Base-by-base conservation (phyloP, 2,329 filamentous ascomycete genomes). In the Exophiala sp. region DNA sequence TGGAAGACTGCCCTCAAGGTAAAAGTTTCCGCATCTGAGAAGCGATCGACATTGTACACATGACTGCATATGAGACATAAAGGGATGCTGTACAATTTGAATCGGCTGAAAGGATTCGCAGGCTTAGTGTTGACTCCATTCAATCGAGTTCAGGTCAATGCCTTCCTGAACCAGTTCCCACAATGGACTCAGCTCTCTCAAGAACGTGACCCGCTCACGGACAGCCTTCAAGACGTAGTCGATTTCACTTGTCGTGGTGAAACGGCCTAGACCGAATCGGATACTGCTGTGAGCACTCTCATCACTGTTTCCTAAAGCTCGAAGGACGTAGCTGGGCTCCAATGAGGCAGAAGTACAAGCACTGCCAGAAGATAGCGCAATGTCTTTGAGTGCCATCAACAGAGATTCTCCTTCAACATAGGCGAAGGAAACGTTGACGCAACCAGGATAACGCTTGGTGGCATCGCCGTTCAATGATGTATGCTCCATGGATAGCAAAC, bases 101-200 rank as follows among this genome's bases (percentile, higher is more conserved):
- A 16, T 36, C 9, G 7, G 29, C 18, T 24, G 11, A n/a, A 11
- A 2, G n/a, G 39, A 44, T 11, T 21, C 12, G n/a, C 5, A 20
- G 3, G 24, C 33, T 81, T 78, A 97, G 73, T 99, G 94, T 77
- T 96, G 91, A 69, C 88, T 95, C 94, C 94, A 99, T 75, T 99
- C 87, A 66, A 99, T 99, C 40, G 90, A 96, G 73, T 95, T 89
- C 63, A 99, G 76, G 68, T 96, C 94, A 60, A 99, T 83, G 12
- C 94, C 94, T 71, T 99, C 94, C 75, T 99, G 94, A 10, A 99
- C 94, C 61, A 99, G 75, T 74, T 99, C 94, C 94, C 94, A 99
- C 53, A 99, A 76, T 36, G 94, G 94, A 69, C 91, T 96, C 62
- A 99, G 78, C 75, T 99, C 94, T 65, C 94, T 84, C 66, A 99